These are phyloP conservation scores for Starmerella etchellsii DNA, from an alignment of 805 yeast species.

Conservation along the genomic window DNA sequence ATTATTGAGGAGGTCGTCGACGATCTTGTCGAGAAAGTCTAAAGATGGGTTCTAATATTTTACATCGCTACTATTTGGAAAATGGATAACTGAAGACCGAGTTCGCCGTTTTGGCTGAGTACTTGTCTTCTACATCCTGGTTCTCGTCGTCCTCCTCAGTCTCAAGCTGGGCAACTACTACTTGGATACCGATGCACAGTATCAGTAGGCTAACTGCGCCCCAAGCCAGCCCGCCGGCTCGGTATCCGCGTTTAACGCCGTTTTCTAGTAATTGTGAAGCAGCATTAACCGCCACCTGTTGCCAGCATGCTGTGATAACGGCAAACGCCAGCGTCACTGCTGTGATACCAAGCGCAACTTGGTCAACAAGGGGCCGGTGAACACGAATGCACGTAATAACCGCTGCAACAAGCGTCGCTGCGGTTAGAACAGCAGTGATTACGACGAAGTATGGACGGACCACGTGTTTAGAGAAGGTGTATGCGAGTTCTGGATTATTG, in stretches of 20 bases:
- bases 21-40: conserved; percentile 25
- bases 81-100: no score
- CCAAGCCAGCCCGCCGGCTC: conserved; percentile 19
- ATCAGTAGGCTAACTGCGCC: conserved; percentile 9
- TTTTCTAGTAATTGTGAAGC: conserved; percentile 10
- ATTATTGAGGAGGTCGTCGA: conserved; percentile 31
- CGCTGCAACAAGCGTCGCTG: background rate
- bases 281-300: conserved; percentile 19
- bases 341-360: background rate
- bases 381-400: background rate
- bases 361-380: background rate
- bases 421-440: conserved; percentile 3
- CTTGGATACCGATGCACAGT: background rate
- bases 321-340: conserved; percentile 5
- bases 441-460: conserved; percentile 17
- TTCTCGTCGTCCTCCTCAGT: no score
- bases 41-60: background rate
- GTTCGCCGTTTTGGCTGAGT: no score
- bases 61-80: no score
- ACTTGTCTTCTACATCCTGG: no score
- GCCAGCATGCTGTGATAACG: conserved; percentile 17
- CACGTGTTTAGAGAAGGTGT: conserved; percentile 10
- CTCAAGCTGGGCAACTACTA: background rate
- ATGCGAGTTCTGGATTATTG: conserved; percentile 4
- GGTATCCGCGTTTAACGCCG: conserved; percentile 10